Percentiles rank a stretch among this genome's conserved stretches.
These are phyloP conservation scores for Hypoxylon sp. DNA, from an alignment of 2,329 filamentous ascomycete genomes.

Conservation along the genomic window DNA sequence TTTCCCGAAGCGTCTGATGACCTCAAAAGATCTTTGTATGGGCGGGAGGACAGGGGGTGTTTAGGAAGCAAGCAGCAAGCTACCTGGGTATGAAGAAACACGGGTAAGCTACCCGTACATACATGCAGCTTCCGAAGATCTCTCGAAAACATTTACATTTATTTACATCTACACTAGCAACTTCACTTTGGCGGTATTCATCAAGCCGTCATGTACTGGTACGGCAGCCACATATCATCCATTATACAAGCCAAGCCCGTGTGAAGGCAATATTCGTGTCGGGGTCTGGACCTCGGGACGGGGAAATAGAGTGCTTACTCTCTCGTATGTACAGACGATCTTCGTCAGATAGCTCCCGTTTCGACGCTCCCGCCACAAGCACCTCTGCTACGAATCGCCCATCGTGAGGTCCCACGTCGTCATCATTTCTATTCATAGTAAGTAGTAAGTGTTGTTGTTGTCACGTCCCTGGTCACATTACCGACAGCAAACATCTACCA, in stretches of 20 bases:
- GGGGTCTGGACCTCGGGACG: neutral
- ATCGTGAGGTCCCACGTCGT: neutral
- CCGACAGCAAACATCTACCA: neutral
- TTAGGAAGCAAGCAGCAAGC: no score
- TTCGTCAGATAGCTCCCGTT: neutral
- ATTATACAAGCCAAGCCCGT: neutral
- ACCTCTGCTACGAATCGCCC: neutral
- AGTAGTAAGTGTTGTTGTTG: neutral
- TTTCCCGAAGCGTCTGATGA: neutral
- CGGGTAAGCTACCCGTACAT: neutral
- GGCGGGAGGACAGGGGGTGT: neutral
- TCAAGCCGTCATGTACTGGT: neutral
- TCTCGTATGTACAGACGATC: neutral
- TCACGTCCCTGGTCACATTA: no score
- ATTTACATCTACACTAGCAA: constrained; percentile 1
- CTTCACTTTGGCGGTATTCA: neutral
- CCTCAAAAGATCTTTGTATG: neutral
- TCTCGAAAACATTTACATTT: no score
- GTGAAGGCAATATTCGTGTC: neutral
- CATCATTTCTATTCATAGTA: neutral
- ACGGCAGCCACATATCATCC: neutral
- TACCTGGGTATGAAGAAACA: neutral
- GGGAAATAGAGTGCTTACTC: constrained; percentile 5
- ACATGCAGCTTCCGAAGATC: constrained; percentile 15
- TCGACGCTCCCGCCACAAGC: neutral